These are phyloP conservation scores for Fusarium subglutinans DNA, from an alignment of 2,329 filamentous ascomycete genomes.

Conservation along the genomic window DNA sequence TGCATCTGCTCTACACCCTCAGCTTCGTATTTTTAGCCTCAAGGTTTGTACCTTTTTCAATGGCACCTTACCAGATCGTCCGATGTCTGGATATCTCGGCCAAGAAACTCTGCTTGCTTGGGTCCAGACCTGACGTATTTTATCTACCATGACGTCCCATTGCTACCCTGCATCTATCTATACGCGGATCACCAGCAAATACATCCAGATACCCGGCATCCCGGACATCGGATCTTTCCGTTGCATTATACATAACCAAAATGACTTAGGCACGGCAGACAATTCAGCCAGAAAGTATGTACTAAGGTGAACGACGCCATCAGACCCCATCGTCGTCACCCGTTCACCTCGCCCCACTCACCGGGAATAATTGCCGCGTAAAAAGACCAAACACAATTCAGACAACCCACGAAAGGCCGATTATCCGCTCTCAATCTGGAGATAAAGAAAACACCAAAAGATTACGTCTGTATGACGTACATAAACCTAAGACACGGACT, in stretches of 20 bases:
- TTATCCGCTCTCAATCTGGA: background rate
- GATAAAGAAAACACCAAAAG: background rate
- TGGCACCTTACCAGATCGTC: background rate
- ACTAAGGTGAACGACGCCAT: background rate
- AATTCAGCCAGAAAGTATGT: background rate
- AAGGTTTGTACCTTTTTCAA: background rate
- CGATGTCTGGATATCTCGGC: background rate
- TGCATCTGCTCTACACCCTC: background rate
- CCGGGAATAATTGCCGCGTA: conserved; percentile 4
- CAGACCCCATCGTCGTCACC: background rate
- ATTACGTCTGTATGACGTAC: conserved; percentile 6
- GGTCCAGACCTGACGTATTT: conserved; percentile 3
- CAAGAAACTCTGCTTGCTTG: background rate
- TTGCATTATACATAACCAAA: background rate
- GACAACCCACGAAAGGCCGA: background rate
- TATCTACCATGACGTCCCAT: conserved; percentile 26
- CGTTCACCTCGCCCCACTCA: background rate
- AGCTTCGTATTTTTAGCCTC: background rate
- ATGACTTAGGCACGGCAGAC: background rate
- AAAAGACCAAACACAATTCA: background rate
- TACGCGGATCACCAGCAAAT: conserved; percentile 8
- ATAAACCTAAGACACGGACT: background rate
- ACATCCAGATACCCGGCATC: background rate
- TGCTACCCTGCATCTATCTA: conserved; percentile 19
- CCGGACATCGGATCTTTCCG: conserved; percentile 2